These are phyloP conservation scores for Bretziella fagacearum DNA, from an alignment of 2,329 filamentous ascomycete species.

Conservation along the genomic window DNA sequence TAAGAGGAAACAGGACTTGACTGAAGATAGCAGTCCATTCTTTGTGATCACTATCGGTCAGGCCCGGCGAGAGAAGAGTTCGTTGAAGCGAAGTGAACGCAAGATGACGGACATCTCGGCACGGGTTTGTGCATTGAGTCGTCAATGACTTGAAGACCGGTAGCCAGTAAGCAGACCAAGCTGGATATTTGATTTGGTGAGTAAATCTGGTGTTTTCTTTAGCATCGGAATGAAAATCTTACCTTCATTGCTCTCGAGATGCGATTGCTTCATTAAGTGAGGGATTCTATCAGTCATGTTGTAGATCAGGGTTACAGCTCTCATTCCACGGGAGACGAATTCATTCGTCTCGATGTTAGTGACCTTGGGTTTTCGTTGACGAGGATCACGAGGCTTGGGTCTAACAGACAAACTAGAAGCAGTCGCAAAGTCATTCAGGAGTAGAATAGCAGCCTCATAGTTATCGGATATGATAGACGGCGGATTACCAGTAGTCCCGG, in stretches of 20 bases:
- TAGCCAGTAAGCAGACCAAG: conserved; percentile 96
- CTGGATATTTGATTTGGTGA: conserved; percentile 26
- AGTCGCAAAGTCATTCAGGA: conserved; percentile 81
- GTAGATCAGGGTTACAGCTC: conserved; percentile 67
- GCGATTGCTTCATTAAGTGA: conserved; percentile 77
- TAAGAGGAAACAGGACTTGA: conserved; percentile 84
- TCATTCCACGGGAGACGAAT: conserved; percentile 43
- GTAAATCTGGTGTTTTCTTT: conserved; percentile 17
- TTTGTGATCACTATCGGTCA: conserved; percentile 67
- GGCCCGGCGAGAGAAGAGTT: conserved; percentile 65
- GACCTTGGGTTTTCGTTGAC: conserved; percentile 1
- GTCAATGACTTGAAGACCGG: conserved; percentile 83
- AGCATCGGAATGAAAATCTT: conserved; percentile 19
- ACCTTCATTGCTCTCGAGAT: conserved; percentile 76
- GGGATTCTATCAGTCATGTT: conserved; percentile 69
- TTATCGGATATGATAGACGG: conserved; percentile 87
- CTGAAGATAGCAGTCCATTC: conserved; percentile 94
- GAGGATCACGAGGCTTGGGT: conserved; percentile 6
- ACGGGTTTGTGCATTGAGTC: conserved; percentile 83
- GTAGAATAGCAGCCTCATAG: conserved; percentile 69
- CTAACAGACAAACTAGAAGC: conserved; percentile 23
- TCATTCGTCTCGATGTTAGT: conserved; percentile 5
- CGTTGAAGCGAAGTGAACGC: conserved; percentile 76
- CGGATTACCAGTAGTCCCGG: conserved; percentile 53
- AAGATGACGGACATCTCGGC: conserved; percentile 77